Evolutionary conservation across 164 flowering plant species (phyloP).

Genomic region (Magnolia changhungtana): DNA sequence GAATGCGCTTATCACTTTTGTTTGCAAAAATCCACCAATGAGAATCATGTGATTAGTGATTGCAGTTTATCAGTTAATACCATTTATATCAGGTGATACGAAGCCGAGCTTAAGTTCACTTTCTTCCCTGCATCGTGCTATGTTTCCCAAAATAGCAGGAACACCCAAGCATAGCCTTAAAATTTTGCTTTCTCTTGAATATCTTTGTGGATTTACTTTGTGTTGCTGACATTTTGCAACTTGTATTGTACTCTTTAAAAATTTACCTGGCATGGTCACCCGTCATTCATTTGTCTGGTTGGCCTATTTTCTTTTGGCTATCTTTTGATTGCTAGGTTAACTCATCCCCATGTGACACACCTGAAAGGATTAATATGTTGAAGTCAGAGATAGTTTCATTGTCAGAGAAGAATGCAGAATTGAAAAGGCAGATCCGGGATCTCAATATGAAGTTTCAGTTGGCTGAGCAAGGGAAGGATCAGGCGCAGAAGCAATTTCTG

Average conservation of each 20-base stretch:
- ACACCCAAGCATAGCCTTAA: too few species aligned
- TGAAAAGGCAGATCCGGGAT: conserved; percentile 14
- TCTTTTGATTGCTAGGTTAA: conserved; percentile 32
- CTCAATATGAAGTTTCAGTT: conserved; percentile 41
- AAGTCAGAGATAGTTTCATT: conserved; percentile 45
- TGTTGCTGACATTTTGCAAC: too few species aligned
- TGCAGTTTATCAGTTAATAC: too few species aligned
- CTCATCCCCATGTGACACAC: conserved; percentile 53
- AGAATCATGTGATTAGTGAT: too few species aligned
- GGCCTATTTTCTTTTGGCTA: background rate
- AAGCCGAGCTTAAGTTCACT: too few species aligned
- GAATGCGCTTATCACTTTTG: too few species aligned
- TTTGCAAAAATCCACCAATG: too few species aligned
- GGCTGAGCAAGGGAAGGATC: conserved; percentile 62
- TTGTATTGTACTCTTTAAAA: background rate
- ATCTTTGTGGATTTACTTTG: background rate
- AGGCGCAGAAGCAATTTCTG: conserved; percentile 53
- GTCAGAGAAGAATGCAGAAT: conserved; percentile 52
- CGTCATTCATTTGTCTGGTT: background rate
- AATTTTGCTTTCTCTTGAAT: background rate
- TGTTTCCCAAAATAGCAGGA: too few species aligned
- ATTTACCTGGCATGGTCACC: background rate
- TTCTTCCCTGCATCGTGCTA: too few species aligned
- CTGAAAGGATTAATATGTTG: conserved; percentile 49
- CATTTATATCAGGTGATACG: too few species aligned